Conservation (phyloP, 768 basidiomycete genomes). For the Suillus hirtellus region DNA sequence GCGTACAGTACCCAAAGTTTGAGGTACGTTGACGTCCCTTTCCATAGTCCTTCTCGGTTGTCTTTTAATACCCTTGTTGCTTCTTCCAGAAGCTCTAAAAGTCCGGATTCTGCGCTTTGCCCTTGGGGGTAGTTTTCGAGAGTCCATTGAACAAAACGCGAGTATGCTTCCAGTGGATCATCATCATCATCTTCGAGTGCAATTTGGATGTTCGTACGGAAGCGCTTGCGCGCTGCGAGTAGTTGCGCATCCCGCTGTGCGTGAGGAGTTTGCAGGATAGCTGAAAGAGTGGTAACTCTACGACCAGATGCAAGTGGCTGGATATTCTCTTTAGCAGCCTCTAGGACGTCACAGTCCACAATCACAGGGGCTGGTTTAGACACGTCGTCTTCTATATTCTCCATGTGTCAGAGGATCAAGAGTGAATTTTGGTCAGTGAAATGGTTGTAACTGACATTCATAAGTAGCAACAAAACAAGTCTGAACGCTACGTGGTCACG, state of each 20-base stretch:
- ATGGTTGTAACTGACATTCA: neutral
- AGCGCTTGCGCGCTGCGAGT: constrained; percentile 59
- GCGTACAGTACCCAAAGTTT: constrained; percentile 96
- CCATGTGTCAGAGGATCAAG: constrained; percentile 15
- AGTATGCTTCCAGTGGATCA: constrained; percentile 84
- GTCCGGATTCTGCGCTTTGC: constrained; percentile 81
- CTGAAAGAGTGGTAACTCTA: constrained; percentile 74
- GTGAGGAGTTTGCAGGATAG: constrained; percentile 74
- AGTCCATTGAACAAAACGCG: constrained; percentile 86
- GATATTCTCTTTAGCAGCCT: constrained; percentile 85
- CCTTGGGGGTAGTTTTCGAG: constrained; percentile 95
- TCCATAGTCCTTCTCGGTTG: constrained; percentile 72
- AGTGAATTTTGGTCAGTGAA: neutral
- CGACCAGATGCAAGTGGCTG: constrained; percentile 81
- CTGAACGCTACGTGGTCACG: constrained; percentile 1
- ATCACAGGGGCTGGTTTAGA: constrained; percentile 45
- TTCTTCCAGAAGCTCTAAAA: constrained; percentile 92
- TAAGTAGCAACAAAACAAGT: neutral
- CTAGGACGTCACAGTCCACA: constrained; percentile 79
- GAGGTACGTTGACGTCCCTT: constrained; percentile 80
- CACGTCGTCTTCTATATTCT: constrained; percentile 41
- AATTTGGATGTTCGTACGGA: constrained; percentile 71
- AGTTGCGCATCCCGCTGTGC: constrained; percentile 73
- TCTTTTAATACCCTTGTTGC: constrained; percentile 85
- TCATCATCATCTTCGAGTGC: constrained; percentile 76